Evolutionary conservation across 495 filamentous ascomycete species (phyloP).

Genomic region (Echria macrotheca): DNA sequence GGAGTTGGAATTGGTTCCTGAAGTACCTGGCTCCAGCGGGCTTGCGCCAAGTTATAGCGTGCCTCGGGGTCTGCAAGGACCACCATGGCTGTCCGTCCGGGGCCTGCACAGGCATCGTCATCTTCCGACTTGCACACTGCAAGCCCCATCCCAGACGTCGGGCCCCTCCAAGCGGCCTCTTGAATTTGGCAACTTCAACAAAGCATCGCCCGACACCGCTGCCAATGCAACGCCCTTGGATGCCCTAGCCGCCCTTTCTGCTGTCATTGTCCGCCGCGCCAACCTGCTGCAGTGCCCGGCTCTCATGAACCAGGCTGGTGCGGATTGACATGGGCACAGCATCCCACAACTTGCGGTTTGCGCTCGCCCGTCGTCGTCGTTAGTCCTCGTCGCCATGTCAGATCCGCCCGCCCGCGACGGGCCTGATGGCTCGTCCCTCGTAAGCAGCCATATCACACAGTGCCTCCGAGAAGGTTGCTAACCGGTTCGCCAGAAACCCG

Average conservation of each 20-base stretch:
- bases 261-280: not conserved
- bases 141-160: slow-evolving; percentile 2
- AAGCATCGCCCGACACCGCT: not conserved
- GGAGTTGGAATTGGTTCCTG: not conserved
- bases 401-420: slow-evolving; percentile 29
- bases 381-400: slow-evolving; percentile 29
- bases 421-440: slow-evolving; percentile 57
- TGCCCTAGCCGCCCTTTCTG: not conserved
- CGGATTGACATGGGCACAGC: slow-evolving; percentile 29
- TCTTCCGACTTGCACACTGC: not conserved
- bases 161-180: slow-evolving; percentile 3
- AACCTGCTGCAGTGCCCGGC: slow-evolving; percentile 3
- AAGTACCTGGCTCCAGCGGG: not conserved
- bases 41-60: not conserved
- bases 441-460: slow-evolving; percentile 27
- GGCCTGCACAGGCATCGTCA: slow-evolving; percentile 4
- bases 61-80: not conserved
- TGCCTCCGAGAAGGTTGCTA: slow-evolving; percentile 9
- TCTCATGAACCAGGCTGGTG: slow-evolving; percentile 20
- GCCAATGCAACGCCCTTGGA: slow-evolving; percentile 2
- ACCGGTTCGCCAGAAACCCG: slow-evolving; percentile 53
- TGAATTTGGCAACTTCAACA: slow-evolving; percentile 4
- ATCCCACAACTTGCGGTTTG: slow-evolving; percentile 24
- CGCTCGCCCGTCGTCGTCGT: slow-evolving; percentile 30
- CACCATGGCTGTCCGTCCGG: slow-evolving; percentile 4